Base-by-base conservation (phyloP, 805 yeast genomes). In the Isabelozyma heimii region DNA sequence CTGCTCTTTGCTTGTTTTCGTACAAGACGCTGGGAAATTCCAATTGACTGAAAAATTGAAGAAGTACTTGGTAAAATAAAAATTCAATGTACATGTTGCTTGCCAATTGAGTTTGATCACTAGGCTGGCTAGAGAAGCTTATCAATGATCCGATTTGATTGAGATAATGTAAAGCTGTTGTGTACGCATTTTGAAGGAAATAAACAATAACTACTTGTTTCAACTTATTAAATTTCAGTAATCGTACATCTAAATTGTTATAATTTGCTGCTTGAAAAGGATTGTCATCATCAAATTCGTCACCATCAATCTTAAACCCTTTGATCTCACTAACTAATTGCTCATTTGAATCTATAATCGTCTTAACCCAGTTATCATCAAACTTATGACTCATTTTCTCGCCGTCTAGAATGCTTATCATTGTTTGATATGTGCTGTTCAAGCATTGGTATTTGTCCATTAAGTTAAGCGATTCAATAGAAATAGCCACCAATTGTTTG, bases 81-180 rank as follows among this genome's bases (percentile, higher is more conserved):
- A 56, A 62, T 53, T 70, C 72, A 30, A 69, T 48, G 52, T 55
- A 66, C 28, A 55, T 46, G 53, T 66, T 69, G 7, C 49, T 47
- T 13, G 50, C 50, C 42, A 66, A 58, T 35, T 53, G 61, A 10
- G 45, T 48, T 26, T 51, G 46, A 40, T 56, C 58, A 15, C 52
- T 48, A 7, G 70, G 67, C 37, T 64, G 70, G 14, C 56, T 53
- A 15, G 56, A 41, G 51, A 69, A 65, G 24, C 53, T 64, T 16
- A 57, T 57, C 26, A 53, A 37, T 14, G 59, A 48, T 7, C 49
- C 42, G 37, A 54, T 53, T 16, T 52, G 56, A 38, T 53, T 55
- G 28, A 66, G 37, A 24, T 56, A 52, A 33, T 52, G 49, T n/a
- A 52, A 43, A 4, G 61, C 59, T 40, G 50, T 53, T 20, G 51